Evolutionary conservation across 768 basidiomycete species (phyloP), one percentile per base, ranked within the genome.

Genomic region (Suillus ampliporus): DNA sequence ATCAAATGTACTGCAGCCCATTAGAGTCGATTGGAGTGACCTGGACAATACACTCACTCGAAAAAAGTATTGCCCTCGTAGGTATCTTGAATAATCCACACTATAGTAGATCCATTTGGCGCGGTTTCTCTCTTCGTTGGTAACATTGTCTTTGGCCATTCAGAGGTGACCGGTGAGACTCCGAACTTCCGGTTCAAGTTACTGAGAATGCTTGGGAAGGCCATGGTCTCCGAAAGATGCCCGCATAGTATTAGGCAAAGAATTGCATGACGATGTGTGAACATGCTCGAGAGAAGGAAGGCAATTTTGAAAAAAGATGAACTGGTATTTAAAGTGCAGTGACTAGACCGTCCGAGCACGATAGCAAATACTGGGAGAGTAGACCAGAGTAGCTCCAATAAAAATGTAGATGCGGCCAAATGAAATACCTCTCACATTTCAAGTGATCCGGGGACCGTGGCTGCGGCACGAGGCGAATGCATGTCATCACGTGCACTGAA

Each of bases 11-110:
- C 90, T 75, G 61, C 57, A 65, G 65, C 60, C 51, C 38, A 13
- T 61, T 44, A 52, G 28, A 7, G 31, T 37, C 41, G 15, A 28
- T 60, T 38, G 43, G 41, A 31, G 40, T 31, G 21, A 58, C 34
- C 31, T 53, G 51, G 59, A 53, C 56, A 31, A 4, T 52, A 73
- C 73, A 74, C 79, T 56, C 62, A 91, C 91, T 91, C 83, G 71
- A 91, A 92, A 74, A 92, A 92, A 0, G 77, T 84, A 58, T 80
- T 66, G 15, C 91, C 90, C 48, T 83, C 80, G 69, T 89, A 91
- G 5, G 83, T 84, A 69, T 90, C 89, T 74, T 90, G 71, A 13
- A 84, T 83, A 15, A 89, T 76, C 90, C 90, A 92, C 7, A 91
- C 69, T 66, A 84, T 86, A 8, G 74, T 80, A 5, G 84, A 78